Evolutionary conservation across 2,329 filamentous ascomycete genomes (phyloP).

Genomic region (Zymoseptoria brevis): DNA sequence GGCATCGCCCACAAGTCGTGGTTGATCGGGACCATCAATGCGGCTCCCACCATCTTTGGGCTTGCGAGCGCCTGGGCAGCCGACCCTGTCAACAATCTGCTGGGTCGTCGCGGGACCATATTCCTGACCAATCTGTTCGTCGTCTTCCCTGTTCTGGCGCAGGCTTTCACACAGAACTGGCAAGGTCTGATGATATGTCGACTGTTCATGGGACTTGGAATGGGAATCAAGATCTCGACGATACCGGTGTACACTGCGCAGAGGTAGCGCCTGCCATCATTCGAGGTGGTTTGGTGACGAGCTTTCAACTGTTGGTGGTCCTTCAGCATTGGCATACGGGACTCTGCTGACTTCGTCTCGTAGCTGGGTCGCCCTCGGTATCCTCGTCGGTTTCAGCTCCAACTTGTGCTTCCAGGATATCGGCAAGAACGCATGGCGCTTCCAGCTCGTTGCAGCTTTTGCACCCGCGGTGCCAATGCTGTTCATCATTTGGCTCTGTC

Average conservation of each 20-base stretch:
- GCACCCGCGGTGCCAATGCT: conserved; percentile 57
- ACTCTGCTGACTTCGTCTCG: conserved; percentile 50
- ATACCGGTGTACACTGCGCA: conserved; percentile 34
- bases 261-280: conserved; percentile 44
- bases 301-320: conserved; percentile 34
- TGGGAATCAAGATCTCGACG: conserved; percentile 34
- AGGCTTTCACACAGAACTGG: conserved; percentile 62
- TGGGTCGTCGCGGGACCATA: conserved; percentile 31
- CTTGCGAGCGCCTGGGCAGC: conserved; percentile 44
- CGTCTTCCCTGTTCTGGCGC: conserved; percentile 56
- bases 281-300: conserved; percentile 26
- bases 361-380: conserved; percentile 45
- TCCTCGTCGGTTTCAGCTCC: conserved; percentile 54
- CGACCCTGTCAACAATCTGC: conserved; percentile 31
- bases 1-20: conserved; percentile 19
- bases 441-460: conserved; percentile 55
- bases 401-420: conserved; percentile 51
- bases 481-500: conserved; percentile 45
- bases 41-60: conserved; percentile 39
- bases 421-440: conserved; percentile 52
- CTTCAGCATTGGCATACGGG: conserved; percentile 54
- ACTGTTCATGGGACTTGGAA: conserved; percentile 57
- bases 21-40: conserved; percentile 39
- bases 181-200: conserved; percentile 60
- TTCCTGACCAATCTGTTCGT: conserved; percentile 36